Evolutionary conservation across 371 early-diverging fungal species (phyloP), one percentile per base, ranked within the genome.

Genomic region (Mortierella sp.): DNA sequence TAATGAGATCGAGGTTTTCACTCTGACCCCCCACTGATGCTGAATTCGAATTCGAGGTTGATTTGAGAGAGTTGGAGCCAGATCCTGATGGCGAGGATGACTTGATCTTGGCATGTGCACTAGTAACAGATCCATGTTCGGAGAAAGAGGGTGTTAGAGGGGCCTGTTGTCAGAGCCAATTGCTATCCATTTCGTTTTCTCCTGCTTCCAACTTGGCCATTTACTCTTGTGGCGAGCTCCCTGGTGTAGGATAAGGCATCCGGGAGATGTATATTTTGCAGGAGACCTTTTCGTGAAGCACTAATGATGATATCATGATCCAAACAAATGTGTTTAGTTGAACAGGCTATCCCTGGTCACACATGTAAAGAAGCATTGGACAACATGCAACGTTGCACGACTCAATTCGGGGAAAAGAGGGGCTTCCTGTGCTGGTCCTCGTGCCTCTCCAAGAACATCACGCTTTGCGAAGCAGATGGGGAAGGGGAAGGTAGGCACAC

Each of bases 281-380:
- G 31, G 90, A 66, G 7, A 92, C 91, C 68, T 91, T 91, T 57
- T 91, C 84, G 47, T 88, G 90, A 58, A 91, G 81, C 49, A 89
- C 91, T 90, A 57, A 7, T 34, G 2, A 46, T 41, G 47, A 17
- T 34, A 49, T 27, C 13, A 45, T 1, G n/a, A 67, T 31, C 14
- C 29, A 19, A 24, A 44, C 34, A 34, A 34, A 10, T 7, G 34
- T 34, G 34, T 34, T 34, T 10, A 34, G 34, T 34, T 10, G n/a
- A n/a, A n/a, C n/a, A n/a, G n/a, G 34, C 34, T 34, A 34, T 34
- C 34, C 34, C 10, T 34, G 34, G 34, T 34, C 34, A 34, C 34
- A 34, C 34, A n/a, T n/a, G n/a, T n/a, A n/a, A n/a, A n/a, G n/a
- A n/a, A n/a, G n/a, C n/a, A 34, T 34, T 34, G 34, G 34, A 34